Evolutionary conservation across 306 rosid genomes (phyloP), one percentile per base, ranked within the genome.

Genomic region (Trifolium dubium): DNA sequence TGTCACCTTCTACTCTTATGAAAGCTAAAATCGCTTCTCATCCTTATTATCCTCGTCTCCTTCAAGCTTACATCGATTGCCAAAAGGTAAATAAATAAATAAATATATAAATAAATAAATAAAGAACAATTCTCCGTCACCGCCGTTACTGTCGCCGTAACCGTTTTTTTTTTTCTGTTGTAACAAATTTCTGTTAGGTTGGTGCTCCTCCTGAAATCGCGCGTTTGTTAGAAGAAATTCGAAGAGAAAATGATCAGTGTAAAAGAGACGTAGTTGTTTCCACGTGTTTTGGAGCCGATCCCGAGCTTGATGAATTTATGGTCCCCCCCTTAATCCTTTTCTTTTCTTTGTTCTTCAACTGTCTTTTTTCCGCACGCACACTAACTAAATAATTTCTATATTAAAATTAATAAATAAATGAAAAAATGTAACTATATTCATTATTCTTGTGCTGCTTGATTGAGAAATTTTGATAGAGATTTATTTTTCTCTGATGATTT

Each of bases 301-400:
- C 96, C 90, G 99, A 91, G 90, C 97, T 94, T 60, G 99, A 92
- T 60, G 92, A 91, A 79, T 94, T 94, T 88, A 94, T 94, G 99
- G 97, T 92, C 92, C 87, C 91, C 84, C 73, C 60, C 32, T 8
- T 72, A 54, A 64, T 51, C 76, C 68, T 67, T 67, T 10, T 78
- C 60, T 23, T 32, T 63, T 72, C 59, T 63, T 64, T 64, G 23
- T 69, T 64, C 28, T 37, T 47, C 17, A 11, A 14, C 63, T 23
- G 7, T 47, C 51, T 56, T 32, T 51, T 32, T 66, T 58, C 7
- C 44, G 47, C 77, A 35, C 72, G 39, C 63, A 31, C 71, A 3
- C n/a, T 77, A 4, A 10, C n/a, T n/a, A n/a, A 18, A 13, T 49
- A 23, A 23, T 23, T 23, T 23, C 23, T 23, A 23, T 23, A 23